Conservation (phyloP, 805 yeast genomes). For the Pichia cephalocereana region DNA sequence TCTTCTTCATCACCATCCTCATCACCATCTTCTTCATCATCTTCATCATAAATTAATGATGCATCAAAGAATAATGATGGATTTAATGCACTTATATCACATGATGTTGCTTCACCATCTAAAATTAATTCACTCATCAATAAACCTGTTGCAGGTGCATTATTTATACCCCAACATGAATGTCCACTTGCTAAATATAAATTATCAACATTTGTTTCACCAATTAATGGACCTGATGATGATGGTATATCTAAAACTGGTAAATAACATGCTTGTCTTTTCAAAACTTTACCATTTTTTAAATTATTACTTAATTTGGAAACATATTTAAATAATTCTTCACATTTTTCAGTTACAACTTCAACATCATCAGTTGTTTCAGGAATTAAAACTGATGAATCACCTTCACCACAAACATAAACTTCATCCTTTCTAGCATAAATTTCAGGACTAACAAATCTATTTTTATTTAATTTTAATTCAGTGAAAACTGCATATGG, state of each 20-base stretch:
- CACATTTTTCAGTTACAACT: conserved; percentile 81
- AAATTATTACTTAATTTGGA: conserved; percentile 65
- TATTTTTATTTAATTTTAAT: conserved; percentile 54
- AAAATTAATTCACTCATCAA: conserved; percentile 77
- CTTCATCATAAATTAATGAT: conserved; percentile 27
- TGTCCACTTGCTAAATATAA: conserved; percentile 85
- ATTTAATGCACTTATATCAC: conserved; percentile 73
- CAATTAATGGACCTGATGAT: conserved; percentile 86
- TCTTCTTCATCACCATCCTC: conserved; percentile 18
- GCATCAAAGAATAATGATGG: conserved; percentile 87
- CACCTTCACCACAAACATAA: conserved; percentile 96
- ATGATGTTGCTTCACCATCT: conserved; percentile 73
- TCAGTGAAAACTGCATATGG: conserved; percentile 95
- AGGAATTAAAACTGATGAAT: conserved; percentile 80
- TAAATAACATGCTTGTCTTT: conserved; percentile 88
- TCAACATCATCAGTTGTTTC: conserved; percentile 91
- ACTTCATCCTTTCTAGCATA: conserved; percentile 95
- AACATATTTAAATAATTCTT: conserved; percentile 73
- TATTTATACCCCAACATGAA: conserved; percentile 98
- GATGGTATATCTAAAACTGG: conserved; percentile 94
- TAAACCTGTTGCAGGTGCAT: conserved; percentile 96
- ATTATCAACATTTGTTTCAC: conserved; percentile 80
- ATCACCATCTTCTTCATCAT: conserved; percentile 21
- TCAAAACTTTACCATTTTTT: conserved; percentile 62
- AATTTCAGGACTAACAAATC: conserved; percentile 84